phyloP scores from a whole-genome alignment of 352 stramenopile species.

The Globisporangium spiculum region DNA sequence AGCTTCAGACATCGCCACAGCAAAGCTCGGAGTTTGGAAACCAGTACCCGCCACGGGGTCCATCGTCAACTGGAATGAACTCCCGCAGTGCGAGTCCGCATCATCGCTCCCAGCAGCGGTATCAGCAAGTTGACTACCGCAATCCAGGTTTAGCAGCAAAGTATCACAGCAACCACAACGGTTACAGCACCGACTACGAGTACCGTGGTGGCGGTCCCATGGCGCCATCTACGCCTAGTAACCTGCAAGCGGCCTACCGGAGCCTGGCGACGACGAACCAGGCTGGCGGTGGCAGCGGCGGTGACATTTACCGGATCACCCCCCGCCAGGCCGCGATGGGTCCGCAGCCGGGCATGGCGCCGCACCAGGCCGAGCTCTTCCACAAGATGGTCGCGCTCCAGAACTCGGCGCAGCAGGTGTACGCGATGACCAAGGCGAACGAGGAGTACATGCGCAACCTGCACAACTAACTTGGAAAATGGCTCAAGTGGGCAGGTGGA shows the following conservation, averaged over 20 bases:
- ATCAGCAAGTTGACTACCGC: neutral
- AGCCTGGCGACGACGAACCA: neutral
- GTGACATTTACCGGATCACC: neutral
- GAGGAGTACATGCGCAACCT: slow-evolving; percentile 18
- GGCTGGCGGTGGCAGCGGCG: neutral
- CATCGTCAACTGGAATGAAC: neutral
- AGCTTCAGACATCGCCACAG: neutral
- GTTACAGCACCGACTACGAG: neutral
- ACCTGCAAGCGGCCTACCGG: neutral
- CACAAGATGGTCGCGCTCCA: slow-evolving; percentile 19
- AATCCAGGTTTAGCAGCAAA: neutral
- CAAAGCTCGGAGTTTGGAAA: neutral
- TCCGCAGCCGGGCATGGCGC: slow-evolving; percentile 13
- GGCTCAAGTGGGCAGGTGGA: too few species aligned
- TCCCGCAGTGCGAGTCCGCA: neutral
- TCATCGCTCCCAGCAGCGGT: neutral
- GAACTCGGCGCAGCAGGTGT: slow-evolving; percentile 18
- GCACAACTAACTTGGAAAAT: neutral
- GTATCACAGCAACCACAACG: neutral
- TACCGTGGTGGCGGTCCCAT: neutral
- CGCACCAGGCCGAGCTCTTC: slow-evolving; percentile 14
- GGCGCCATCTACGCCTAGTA: neutral
- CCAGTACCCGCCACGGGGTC: neutral
- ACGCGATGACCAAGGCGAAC: slow-evolving; percentile 17
- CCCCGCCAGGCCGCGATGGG: slow-evolving; percentile 4